Evolutionary conservation across 495 filamentous ascomycete genomes (phyloP).

Genomic region (Ascobolus immersus): DNA sequence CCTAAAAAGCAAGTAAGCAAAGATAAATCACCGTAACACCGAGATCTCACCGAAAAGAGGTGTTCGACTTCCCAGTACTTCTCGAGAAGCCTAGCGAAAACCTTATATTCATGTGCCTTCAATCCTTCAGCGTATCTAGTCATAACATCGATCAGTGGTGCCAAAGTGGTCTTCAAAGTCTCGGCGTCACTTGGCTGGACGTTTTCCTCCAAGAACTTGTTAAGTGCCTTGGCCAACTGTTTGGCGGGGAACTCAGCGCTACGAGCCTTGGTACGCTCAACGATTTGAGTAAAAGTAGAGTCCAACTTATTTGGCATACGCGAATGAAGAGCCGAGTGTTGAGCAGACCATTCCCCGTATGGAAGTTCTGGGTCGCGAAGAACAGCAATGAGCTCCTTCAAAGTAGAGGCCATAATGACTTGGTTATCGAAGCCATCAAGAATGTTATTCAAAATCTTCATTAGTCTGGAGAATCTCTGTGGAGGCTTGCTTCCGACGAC

Average conservation of each 20-base stretch:
- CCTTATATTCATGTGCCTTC: constrained; percentile 68
- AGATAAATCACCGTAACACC: not conserved
- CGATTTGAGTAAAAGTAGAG: constrained; percentile 46
- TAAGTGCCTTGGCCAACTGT: constrained; percentile 54
- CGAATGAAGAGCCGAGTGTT: constrained; percentile 80
- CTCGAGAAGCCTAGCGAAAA: constrained; percentile 52
- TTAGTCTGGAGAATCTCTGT: constrained; percentile 54
- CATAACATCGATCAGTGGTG: constrained; percentile 59
- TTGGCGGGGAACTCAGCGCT: constrained; percentile 81
- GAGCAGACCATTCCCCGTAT: constrained; percentile 87
- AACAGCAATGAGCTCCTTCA: constrained; percentile 76
- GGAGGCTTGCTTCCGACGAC: constrained; percentile 78
- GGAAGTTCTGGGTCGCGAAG: constrained; percentile 74
- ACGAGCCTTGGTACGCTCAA: constrained; percentile 54
- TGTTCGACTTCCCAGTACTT: constrained; percentile 62
- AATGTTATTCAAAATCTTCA: constrained; percentile 64
- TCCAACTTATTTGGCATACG: constrained; percentile 91
- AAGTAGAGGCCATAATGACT: constrained; percentile 68
- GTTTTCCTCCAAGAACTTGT: constrained; percentile 75
- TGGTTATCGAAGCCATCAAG: constrained; percentile 91
- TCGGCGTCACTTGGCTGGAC: constrained; percentile 37
- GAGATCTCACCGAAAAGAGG: constrained; percentile 46
- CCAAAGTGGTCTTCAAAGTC: constrained; percentile 43
- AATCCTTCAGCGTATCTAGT: constrained; percentile 64
- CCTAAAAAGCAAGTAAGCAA: constrained; percentile 14